Percentiles rank a stretch among this genome's conserved stretches.
Evolutionary conservation across 495 filamentous ascomycete genomes (phyloP).

Genomic region (Lasiosphaeria hispida): DNA sequence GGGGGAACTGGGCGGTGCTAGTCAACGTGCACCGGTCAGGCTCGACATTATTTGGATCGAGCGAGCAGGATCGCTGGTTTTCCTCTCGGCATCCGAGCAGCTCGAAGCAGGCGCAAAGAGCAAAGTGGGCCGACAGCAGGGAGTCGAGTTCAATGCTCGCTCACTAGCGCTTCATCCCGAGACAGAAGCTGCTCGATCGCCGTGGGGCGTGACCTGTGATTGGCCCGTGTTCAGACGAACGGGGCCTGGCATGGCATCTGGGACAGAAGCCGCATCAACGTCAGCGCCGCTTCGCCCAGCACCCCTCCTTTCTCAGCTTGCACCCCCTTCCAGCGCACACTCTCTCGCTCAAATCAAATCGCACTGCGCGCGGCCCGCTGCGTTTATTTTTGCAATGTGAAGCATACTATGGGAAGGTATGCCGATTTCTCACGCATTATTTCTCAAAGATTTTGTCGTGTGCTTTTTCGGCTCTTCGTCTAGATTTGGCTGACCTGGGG

Average conservation of each 20-base stretch:
- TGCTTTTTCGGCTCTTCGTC: too few species aligned
- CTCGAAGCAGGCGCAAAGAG: background rate
- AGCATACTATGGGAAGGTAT: too few species aligned
- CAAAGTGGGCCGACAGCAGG: constrained; percentile 22
- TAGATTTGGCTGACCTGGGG: too few species aligned
- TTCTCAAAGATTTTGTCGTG: too few species aligned
- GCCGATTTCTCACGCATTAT: too few species aligned
- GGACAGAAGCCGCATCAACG: constrained; percentile 36
- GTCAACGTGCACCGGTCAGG: too few species aligned
- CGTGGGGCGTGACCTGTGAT: constrained; percentile 18
- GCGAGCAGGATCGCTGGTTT: constrained; percentile 5
- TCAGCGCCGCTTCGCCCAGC: constrained; percentile 21
- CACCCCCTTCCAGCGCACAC: background rate
- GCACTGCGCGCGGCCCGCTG: too few species aligned
- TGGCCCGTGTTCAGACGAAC: constrained; percentile 24
- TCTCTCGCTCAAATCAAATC: background rate
- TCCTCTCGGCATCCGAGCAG: constrained; percentile 14
- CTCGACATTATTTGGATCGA: background rate
- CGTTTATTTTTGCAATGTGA: too few species aligned
- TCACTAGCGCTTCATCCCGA: constrained; percentile 40
- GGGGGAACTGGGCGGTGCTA: too few species aligned
- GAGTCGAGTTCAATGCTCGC: constrained; percentile 20
- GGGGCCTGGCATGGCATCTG: constrained; percentile 24
- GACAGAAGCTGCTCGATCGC: constrained; percentile 33
- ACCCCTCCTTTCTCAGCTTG: background rate